These are phyloP conservation scores for Logfia minima DNA, from an alignment of 129 eudicot genomes.

Conservation along the genomic window DNA sequence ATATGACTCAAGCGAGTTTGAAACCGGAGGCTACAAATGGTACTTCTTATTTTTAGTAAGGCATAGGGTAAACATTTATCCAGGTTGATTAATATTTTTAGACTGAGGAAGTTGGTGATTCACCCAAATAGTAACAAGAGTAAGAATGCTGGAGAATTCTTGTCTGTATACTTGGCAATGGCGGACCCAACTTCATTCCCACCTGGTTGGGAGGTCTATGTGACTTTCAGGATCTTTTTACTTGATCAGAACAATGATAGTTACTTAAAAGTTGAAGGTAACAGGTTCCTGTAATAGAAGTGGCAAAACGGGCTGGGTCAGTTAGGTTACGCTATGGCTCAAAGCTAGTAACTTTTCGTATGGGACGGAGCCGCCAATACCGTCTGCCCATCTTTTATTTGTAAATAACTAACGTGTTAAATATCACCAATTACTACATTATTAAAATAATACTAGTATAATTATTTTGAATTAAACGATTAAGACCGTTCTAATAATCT, in stretches of 20 bases:
- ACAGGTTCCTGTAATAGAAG: neutral
- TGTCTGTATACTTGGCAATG: constrained; percentile 53
- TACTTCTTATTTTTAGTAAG: constrained; percentile 4
- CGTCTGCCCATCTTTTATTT: neutral
- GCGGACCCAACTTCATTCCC: constrained; percentile 32
- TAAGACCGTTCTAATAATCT: neutral
- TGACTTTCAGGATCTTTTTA: constrained; percentile 44
- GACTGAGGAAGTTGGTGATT: constrained; percentile 56
- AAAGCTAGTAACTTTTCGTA: neutral
- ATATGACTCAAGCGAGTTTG: constrained; percentile 48
- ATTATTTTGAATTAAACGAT: neutral
- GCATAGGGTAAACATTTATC: neutral
- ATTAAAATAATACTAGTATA: too few species aligned
- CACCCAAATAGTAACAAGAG: constrained; percentile 63
- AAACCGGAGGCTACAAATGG: constrained; percentile 79
- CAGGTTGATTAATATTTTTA: neutral
- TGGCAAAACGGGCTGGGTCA: neutral
- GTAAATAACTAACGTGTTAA: neutral
- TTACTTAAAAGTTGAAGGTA: constrained; percentile 61
- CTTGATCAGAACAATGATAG: constrained; percentile 58
- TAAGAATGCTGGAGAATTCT: constrained; percentile 38
- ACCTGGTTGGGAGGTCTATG: constrained; percentile 62
- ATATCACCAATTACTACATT: neutral
- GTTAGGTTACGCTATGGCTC: neutral
- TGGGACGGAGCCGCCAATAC: neutral